Base-by-base conservation (phyloP, 1,139 yeast genomes). In the Candida tunisiensis region DNA sequence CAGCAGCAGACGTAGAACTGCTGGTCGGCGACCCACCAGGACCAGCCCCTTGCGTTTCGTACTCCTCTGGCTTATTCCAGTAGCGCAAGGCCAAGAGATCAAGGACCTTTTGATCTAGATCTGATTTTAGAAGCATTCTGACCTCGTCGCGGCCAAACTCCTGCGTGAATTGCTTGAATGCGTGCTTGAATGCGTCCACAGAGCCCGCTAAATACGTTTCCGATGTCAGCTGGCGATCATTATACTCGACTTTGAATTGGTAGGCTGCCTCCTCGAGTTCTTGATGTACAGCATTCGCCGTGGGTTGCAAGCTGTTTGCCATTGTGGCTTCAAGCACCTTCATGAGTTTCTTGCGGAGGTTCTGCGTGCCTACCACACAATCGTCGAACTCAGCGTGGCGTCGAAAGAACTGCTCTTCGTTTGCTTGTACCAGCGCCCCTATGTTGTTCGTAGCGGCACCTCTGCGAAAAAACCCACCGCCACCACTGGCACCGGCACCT, bases 261-360 rank as follows among this genome's bases (percentile, higher is more conserved):
- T 91, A 91, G 2, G 92, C 61, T 0, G 96, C 72, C 42, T 91
- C 98, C 49, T 91, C 99, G 29, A 83, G 63, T 49, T 88, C 98
- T 44, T 73, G 88, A 37, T 79, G 82, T 29, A 91, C 85, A 6
- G 85, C 66, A 30, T 69, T 62, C 31, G 83, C 82, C 5, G 96
- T 83, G 12, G 98, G 96, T 38, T 74, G 74, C 31, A 91, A 60
- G 2, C 92, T 78, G 26, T 68, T 65, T 1, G 94, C 82, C 96
- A 91, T 88, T 3, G 94, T 78, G 36, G 67, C 70, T 44, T 88
- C 98, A 40, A 91, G 62, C 6, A 85, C 91, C 35, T 66, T 69
- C 66, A 88, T 83, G 39, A 91, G 62, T 50, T 79, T 83, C 42
- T 66, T 70, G 46, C 85, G 74, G 44, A 91, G 60, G 21, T 66